These are phyloP conservation scores for Penicillium sp. DNA, from an alignment of 2,329 filamentous ascomycete species.

Conservation along the genomic window DNA sequence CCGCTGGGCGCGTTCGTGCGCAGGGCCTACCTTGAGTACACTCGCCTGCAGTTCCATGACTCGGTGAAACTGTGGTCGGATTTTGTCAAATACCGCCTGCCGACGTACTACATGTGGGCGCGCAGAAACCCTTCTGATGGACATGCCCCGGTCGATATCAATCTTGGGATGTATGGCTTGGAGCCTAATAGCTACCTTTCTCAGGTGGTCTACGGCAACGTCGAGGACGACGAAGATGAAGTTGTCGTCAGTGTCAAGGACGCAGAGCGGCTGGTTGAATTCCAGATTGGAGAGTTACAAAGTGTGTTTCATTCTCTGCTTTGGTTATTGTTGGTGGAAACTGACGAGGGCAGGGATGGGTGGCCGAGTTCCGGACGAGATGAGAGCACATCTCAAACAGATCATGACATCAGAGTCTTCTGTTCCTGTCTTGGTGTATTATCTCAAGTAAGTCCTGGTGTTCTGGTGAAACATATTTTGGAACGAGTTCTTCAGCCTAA, in stretches of 20 bases:
- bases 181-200: slow-evolving; percentile 50
- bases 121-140: slow-evolving; percentile 50
- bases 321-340: not conserved
- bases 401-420: slow-evolving; percentile 65
- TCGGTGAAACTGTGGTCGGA: slow-evolving; percentile 74
- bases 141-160: slow-evolving; percentile 58
- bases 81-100: slow-evolving; percentile 76
- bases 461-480: not conserved
- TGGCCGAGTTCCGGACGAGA: slow-evolving; percentile 69
- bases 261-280: slow-evolving; percentile 76
- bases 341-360: slow-evolving; percentile 62
- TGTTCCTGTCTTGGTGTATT: slow-evolving; percentile 72
- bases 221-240: slow-evolving; percentile 43
- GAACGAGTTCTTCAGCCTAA: slow-evolving; percentile 15
- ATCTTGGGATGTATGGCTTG: slow-evolving; percentile 59
- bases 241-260: slow-evolving; percentile 69
- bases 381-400: slow-evolving; percentile 67
- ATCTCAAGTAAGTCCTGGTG: slow-evolving; percentile 63
- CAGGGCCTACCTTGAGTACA: slow-evolving; percentile 73
- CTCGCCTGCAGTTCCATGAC: slow-evolving; percentile 75
- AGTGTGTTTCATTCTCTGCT: slow-evolving; percentile 49
- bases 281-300: slow-evolving; percentile 85
- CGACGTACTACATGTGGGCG: slow-evolving; percentile 63
- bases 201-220: slow-evolving; percentile 51
- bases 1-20: slow-evolving; percentile 80